These are phyloP conservation scores for Graphiopsis chlorocephala DNA, from an alignment of 2,329 filamentous ascomycete species.

Conservation along the genomic window DNA sequence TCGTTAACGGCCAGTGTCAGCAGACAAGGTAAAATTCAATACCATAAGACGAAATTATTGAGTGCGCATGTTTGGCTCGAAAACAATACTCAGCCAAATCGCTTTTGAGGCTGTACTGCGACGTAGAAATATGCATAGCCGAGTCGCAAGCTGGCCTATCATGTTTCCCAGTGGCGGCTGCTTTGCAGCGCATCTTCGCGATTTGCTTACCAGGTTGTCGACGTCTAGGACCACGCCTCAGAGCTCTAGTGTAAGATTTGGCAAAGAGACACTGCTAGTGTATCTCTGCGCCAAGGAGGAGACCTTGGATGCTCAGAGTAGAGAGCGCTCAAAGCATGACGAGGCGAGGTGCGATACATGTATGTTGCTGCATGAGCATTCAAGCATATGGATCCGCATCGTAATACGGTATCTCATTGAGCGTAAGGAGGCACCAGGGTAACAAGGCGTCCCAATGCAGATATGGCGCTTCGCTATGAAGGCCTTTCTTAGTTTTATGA, in stretches of 20 bases:
- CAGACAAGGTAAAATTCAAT: no score
- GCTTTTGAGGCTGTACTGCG: neutral
- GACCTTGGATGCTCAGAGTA: neutral
- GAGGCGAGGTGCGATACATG: neutral
- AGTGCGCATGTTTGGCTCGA: neutral
- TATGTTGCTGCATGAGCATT: neutral
- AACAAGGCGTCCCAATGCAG: slow-evolving; percentile 9
- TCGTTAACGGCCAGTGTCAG: neutral
- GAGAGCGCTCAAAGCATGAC: neutral
- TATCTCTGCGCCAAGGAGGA: neutral
- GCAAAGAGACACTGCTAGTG: neutral
- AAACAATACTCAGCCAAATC: neutral
- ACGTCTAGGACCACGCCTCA: neutral
- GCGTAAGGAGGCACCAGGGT: neutral
- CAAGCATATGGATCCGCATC: neutral
- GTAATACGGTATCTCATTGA: neutral
- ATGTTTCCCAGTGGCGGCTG: neutral
- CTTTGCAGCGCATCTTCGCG: neutral
- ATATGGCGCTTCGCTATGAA: neutral
- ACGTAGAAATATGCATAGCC: neutral
- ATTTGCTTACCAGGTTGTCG: neutral
- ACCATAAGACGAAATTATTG: neutral
- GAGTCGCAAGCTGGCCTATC: neutral
- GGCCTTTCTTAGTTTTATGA: neutral
- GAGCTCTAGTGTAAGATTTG: neutral